These are phyloP conservation scores for Fusarium annulatum DNA, from an alignment of 2,329 filamentous ascomycete genomes.

Conservation along the genomic window DNA sequence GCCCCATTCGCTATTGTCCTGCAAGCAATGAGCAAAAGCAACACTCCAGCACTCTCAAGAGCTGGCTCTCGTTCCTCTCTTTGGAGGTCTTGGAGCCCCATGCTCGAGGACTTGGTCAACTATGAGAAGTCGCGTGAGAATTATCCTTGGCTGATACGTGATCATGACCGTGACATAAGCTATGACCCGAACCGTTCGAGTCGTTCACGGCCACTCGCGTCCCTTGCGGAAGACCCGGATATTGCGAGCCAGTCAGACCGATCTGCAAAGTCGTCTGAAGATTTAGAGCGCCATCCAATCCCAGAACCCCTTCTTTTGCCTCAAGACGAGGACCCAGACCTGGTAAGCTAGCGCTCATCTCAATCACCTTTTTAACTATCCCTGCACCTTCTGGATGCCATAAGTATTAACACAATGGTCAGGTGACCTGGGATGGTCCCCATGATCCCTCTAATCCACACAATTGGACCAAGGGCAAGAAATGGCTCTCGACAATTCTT, in stretches of 20 bases:
- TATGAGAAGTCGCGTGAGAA: conserved; percentile 47
- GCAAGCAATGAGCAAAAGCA: conserved; percentile 5
- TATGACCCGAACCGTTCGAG: neutral
- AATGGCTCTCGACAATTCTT: conserved; percentile 51
- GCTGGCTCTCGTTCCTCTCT: conserved; percentile 43
- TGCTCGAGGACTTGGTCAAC: conserved; percentile 32
- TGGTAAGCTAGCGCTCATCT: conserved; percentile 24
- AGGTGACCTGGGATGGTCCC: conserved; percentile 58
- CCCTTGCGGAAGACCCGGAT: conserved; percentile 21
- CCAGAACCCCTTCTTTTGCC: conserved; percentile 11
- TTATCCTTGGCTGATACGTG: conserved; percentile 44
- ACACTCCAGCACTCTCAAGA: conserved; percentile 30
- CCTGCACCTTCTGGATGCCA: neutral
- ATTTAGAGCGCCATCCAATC: conserved; percentile 14
- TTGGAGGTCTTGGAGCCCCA: conserved; percentile 46
- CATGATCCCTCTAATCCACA: conserved; percentile 54
- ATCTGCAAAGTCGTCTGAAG: neutral
- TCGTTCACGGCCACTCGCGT: conserved; percentile 11
- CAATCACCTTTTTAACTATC: no score
- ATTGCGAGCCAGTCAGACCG: neutral
- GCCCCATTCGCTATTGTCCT: neutral
- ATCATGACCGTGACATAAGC: neutral
- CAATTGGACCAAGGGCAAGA: conserved; percentile 58
- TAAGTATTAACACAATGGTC: neutral
- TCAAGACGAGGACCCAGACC: conserved; percentile 31